These are phyloP conservation scores for Ogataea methanolica DNA, from an alignment of 805 yeast genomes.

Conservation along the genomic window DNA sequence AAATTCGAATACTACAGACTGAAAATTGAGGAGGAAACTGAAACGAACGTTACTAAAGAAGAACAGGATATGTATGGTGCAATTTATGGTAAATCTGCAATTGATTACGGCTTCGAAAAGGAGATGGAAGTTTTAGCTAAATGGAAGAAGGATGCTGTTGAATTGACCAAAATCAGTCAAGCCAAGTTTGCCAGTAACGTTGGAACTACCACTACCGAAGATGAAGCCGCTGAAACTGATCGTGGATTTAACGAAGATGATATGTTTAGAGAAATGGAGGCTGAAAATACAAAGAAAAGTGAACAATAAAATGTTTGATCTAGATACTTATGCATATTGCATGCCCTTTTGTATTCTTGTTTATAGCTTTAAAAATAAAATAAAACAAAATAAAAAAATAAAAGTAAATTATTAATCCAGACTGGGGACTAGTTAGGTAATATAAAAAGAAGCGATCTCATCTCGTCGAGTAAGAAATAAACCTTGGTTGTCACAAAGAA, in stretches of 20 bases:
- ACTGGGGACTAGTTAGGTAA: not conserved
- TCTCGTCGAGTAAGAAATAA: no score
- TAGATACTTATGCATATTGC: not conserved
- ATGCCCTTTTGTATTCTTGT: slow-evolving; percentile 1
- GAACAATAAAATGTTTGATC: slow-evolving; percentile 1
- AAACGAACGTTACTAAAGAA: slow-evolving; percentile 66
- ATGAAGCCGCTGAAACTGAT: slow-evolving; percentile 17
- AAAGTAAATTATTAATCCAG: not conserved
- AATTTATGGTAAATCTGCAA: slow-evolving; percentile 52
- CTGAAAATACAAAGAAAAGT: not conserved
- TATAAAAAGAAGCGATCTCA: not conserved
- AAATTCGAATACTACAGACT: slow-evolving; percentile 83
- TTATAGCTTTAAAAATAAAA: not conserved
- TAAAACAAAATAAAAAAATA: slow-evolving; percentile 10
- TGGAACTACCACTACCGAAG: slow-evolving; percentile 20
- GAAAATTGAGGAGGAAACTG: slow-evolving; percentile 79
- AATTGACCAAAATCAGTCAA: slow-evolving; percentile 50
- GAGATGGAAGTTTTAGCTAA: slow-evolving; percentile 69
- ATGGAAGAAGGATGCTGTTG: slow-evolving; percentile 71
- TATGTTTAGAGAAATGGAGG: slow-evolving; percentile 14
- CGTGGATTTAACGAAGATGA: slow-evolving; percentile 19
- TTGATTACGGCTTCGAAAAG: slow-evolving; percentile 62
- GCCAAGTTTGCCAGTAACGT: slow-evolving; percentile 36
- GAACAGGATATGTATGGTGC: slow-evolving; percentile 87
- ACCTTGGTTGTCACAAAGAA: not conserved